Evolutionary conservation across 2,329 filamentous ascomycete genomes (phyloP).

Genomic region (Trichophyton verrucosum): DNA sequence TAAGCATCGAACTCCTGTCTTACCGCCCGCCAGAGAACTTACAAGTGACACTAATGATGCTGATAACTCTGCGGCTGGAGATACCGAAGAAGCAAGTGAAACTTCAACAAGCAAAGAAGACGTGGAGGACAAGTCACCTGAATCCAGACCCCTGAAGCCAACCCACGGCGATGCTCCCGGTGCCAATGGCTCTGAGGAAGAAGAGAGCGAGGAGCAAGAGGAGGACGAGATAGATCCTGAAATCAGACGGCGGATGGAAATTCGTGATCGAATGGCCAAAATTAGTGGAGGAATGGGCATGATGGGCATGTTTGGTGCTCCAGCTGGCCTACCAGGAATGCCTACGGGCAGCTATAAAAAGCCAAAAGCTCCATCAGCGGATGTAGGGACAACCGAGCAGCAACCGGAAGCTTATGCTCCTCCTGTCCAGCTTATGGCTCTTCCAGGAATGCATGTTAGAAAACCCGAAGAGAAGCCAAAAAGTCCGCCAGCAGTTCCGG

Average conservation of each 20-base stretch:
- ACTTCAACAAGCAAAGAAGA: constrained; percentile 62
- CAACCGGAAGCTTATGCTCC: constrained; percentile 24
- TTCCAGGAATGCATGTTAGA: constrained; percentile 50
- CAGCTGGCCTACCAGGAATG: constrained; percentile 48
- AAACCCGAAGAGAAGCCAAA: constrained; percentile 19
- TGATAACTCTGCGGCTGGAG: constrained; percentile 51
- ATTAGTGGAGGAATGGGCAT: constrained; percentile 98
- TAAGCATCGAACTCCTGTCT: constrained; percentile 25
- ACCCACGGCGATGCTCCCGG: constrained; percentile 35
- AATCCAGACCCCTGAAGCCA: constrained; percentile 20
- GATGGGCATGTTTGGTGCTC: constrained; percentile 75
- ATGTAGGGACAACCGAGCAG: constrained; percentile 26
- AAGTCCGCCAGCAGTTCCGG: background rate
- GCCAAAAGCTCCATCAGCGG: constrained; percentile 33
- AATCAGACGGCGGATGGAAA: constrained; percentile 67
- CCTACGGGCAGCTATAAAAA: constrained; percentile 24
- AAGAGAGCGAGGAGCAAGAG: constrained; percentile 57
- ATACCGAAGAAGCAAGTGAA: constrained; percentile 51
- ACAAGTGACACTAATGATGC: constrained; percentile 53
- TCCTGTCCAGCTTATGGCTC: constrained; percentile 43
- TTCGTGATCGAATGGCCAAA: constrained; percentile 92
- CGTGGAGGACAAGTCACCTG: constrained; percentile 44
- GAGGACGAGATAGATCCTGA: constrained; percentile 84
- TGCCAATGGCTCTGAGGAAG: constrained; percentile 41
- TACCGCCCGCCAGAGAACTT: constrained; percentile 38